Evolutionary conservation across 176 grass and related monocot species (phyloP).

Genomic region (Bothriochloa decipiens): DNA sequence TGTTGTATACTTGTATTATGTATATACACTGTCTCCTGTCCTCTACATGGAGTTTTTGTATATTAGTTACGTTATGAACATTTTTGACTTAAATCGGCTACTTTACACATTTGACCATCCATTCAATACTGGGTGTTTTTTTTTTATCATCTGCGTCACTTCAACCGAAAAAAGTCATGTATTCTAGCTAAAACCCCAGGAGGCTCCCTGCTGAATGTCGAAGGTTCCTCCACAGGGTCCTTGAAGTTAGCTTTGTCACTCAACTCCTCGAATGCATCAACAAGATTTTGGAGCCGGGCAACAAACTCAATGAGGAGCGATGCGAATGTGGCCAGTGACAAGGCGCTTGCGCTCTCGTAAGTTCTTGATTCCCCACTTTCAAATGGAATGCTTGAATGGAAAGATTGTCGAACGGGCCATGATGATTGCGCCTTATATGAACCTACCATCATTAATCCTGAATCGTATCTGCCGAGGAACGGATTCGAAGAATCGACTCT

Average conservation of each 20-base stretch:
- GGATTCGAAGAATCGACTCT: not conserved
- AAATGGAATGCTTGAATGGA: slow-evolving; percentile 34
- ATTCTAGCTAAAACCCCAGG: slow-evolving; percentile 44
- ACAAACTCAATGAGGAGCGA: slow-evolving; percentile 95
- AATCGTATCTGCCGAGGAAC: slow-evolving; percentile 39
- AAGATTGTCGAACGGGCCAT: slow-evolving; percentile 63
- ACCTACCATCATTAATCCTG: slow-evolving; percentile 20
- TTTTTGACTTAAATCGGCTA: slow-evolving; percentile 8
- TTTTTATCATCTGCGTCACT: slow-evolving; percentile 24
- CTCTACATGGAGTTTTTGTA: not conserved
- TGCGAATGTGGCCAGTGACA: slow-evolving; percentile 85
- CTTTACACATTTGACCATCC: slow-evolving; percentile 13
- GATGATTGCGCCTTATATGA: slow-evolving; percentile 45
- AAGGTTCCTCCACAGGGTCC: slow-evolving; percentile 66
- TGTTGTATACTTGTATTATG: slow-evolving; percentile 45
- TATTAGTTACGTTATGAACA: slow-evolving; percentile 7
- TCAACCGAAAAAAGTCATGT: slow-evolving; percentile 19
- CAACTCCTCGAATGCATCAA: slow-evolving; percentile 76
- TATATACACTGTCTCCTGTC: not conserved
- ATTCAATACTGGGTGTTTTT: slow-evolving; percentile 8
- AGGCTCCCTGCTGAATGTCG: slow-evolving; percentile 13
- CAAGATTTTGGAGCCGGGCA: slow-evolving; percentile 76
- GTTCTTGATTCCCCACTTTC: slow-evolving; percentile 53
- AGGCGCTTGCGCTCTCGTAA: slow-evolving; percentile 84
- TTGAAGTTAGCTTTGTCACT: slow-evolving; percentile 75